Evolutionary conservation across 345 rosid genomes (phyloP).

Genomic region (Stellera chamaejasme): DNA sequence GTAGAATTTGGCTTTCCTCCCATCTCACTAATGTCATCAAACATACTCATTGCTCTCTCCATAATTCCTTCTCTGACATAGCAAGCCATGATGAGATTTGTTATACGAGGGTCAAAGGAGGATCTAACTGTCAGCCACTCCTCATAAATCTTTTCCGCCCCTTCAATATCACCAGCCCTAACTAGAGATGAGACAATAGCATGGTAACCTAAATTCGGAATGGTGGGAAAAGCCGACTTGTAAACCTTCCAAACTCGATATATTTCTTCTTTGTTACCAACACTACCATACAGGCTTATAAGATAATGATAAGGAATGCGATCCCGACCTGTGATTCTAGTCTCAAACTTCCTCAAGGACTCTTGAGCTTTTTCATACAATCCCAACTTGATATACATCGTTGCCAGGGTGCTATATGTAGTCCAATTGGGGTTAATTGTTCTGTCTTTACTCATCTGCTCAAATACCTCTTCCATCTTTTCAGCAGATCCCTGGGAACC

Average conservation of each 20-base stretch:
- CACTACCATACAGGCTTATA: slow-evolving; percentile 65
- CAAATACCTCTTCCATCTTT: slow-evolving; percentile 70
- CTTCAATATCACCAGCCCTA: slow-evolving; percentile 61
- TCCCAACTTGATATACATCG: slow-evolving; percentile 80
- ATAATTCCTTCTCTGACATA: slow-evolving; percentile 55
- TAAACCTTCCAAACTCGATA: slow-evolving; percentile 72
- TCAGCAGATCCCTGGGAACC: slow-evolving; percentile 62
- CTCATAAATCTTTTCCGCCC: slow-evolving; percentile 61
- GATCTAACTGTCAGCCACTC: slow-evolving; percentile 72
- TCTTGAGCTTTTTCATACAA: slow-evolving; percentile 69
- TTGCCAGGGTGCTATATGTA: slow-evolving; percentile 88
- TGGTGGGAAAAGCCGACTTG: slow-evolving; percentile 64
- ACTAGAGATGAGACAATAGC: slow-evolving; percentile 66
- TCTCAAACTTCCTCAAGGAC: slow-evolving; percentile 69
- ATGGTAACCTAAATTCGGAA: slow-evolving; percentile 83
- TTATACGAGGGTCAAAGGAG: slow-evolving; percentile 76
- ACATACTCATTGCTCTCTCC: slow-evolving; percentile 49
- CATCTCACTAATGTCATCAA: slow-evolving; percentile 50
- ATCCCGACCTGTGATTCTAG: slow-evolving; percentile 72
- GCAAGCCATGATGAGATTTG: slow-evolving; percentile 58
- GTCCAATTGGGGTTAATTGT: slow-evolving; percentile 75
- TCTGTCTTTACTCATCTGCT: slow-evolving; percentile 58
- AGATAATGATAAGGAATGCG: slow-evolving; percentile 87
- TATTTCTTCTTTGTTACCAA: slow-evolving; percentile 64
- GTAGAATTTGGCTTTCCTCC: slow-evolving; percentile 77